phyloP scores from a whole-genome alignment of 2,329 filamentous ascomycete genomes.

The Colletotrichum neosansevieriae region DNA sequence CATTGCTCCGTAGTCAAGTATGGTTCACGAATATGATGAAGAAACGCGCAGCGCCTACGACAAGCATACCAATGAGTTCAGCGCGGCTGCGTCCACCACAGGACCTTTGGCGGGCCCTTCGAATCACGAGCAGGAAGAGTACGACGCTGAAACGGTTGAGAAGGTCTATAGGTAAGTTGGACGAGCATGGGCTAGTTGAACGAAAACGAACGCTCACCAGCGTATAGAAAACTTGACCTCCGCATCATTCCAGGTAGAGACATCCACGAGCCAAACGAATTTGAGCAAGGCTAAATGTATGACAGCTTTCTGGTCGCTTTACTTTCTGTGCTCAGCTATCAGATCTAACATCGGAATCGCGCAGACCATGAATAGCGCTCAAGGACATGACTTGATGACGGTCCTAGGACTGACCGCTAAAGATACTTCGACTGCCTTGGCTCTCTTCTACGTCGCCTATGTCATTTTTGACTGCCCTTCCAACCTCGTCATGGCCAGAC shows the following conservation, averaged over 20 bases:
- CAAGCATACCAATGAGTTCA: slow-evolving; percentile 44
- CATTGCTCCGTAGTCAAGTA: slow-evolving; percentile 65
- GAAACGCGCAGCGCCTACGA: slow-evolving; percentile 49
- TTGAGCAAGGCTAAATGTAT: neutral
- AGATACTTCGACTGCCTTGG: slow-evolving; percentile 85
- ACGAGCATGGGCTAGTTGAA: neutral
- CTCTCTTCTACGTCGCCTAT: slow-evolving; percentile 93
- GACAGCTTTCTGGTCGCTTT: slow-evolving; percentile 85
- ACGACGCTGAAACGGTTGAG: slow-evolving; percentile 65
- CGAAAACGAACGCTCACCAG: slow-evolving; percentile 2
- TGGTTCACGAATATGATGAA: slow-evolving; percentile 52
- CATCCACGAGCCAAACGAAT: neutral
- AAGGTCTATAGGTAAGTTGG: slow-evolving; percentile 60
- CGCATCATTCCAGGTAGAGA: slow-evolving; percentile 69
- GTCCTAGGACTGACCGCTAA: slow-evolving; percentile 77
- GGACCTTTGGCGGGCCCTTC: slow-evolving; percentile 25
- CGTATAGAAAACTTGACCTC: slow-evolving; percentile 63
- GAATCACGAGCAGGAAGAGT: slow-evolving; percentile 50
- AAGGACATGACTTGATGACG: slow-evolving; percentile 80
- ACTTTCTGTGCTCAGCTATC: slow-evolving; percentile 93
- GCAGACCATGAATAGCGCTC: slow-evolving; percentile 88
- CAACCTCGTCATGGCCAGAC: slow-evolving; percentile 87
- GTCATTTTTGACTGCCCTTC: slow-evolving; percentile 91
- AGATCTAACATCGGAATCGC: slow-evolving; percentile 91
- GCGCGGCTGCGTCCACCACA: slow-evolving; percentile 18